Percentiles rank a stretch among this genome's conserved stretches.
These are phyloP conservation scores for Dendrobium officinale DNA, from an alignment of 106 monocot genomes.

Conservation along the genomic window DNA sequence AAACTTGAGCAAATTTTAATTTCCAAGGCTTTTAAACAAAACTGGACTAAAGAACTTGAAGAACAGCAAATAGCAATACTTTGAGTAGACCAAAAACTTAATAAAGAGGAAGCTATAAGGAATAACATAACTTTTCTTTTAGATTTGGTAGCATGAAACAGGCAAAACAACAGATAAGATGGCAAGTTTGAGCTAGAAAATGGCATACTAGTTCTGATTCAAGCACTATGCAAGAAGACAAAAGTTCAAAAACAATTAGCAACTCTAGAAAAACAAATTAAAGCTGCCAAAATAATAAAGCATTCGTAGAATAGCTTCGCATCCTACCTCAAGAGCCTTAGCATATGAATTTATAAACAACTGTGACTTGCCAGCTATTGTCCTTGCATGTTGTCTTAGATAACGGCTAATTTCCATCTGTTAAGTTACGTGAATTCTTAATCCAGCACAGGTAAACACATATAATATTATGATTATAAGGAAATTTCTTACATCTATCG, in stretches of 20 bases:
- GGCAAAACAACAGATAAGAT: background rate
- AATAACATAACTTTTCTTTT: background rate
- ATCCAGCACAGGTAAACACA: background rate
- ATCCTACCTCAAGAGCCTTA: slow-evolving; percentile 92
- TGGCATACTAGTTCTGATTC: background rate
- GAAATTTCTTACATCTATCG: slow-evolving; percentile 71
- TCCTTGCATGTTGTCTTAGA: slow-evolving; percentile 79
- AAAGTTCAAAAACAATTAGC: background rate
- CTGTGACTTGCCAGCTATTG: slow-evolving; percentile 96
- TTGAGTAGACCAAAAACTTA: background rate
- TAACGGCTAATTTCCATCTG: slow-evolving; percentile 97
- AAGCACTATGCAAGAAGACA: background rate
- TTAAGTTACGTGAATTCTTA: background rate
- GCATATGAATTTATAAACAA: slow-evolving; percentile 97
- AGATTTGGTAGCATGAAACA: background rate
- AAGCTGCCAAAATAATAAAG: background rate
- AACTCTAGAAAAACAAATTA: background rate
- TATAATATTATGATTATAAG: background rate
- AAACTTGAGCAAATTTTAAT: background rate
- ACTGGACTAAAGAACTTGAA: background rate
- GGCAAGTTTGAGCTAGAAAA: background rate
- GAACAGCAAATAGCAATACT: background rate
- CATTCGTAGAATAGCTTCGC: background rate
- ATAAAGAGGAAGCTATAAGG: background rate
- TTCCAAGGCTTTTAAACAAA: background rate